A percentile compares a stretch with the other conserved stretches of the same genome.
Evolutionary conservation across 495 filamentous ascomycete genomes (phyloP).

Genomic region (Penicillium roqueforti): DNA sequence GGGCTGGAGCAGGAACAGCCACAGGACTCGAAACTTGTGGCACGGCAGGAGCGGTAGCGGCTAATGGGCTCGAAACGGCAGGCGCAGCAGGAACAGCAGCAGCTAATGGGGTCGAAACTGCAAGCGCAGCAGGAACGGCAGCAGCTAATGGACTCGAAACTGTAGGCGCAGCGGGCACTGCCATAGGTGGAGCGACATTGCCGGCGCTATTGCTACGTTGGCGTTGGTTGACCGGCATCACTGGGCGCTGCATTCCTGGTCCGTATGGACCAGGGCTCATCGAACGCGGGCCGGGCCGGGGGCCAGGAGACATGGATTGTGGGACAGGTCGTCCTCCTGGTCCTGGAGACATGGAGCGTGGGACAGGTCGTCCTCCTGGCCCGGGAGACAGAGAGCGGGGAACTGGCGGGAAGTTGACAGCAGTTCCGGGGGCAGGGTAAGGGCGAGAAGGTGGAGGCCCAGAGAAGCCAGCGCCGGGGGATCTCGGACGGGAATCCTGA

Average conservation of each 20-base stretch:
- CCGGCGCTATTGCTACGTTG: constrained; percentile 51
- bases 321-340: constrained; percentile 7
- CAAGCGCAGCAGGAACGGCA: constrained; percentile 24
- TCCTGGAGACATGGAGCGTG: constrained; percentile 25
- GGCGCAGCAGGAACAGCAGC: constrained; percentile 31
- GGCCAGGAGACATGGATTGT: constrained; percentile 23
- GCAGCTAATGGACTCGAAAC: constrained; percentile 45
- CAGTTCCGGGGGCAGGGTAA: constrained; percentile 26
- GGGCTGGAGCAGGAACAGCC: no score
- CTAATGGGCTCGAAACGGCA: no score
- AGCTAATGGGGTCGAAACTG: no score
- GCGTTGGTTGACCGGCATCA: constrained; percentile 39
- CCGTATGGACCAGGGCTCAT: constrained; percentile 54
- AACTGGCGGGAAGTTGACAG: constrained; percentile 14
- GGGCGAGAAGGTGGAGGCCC: constrained; percentile 35
- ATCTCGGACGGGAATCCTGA: constrained; percentile 37
- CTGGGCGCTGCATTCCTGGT: constrained; percentile 43
- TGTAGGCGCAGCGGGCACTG: constrained; percentile 44
- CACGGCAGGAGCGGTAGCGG: no score
- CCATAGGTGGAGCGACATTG: constrained; percentile 39
- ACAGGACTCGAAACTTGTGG: no score
- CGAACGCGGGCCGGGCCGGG: constrained; percentile 18
- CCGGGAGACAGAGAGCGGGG: constrained; percentile 30
- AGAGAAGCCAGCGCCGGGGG: constrained; percentile 28
- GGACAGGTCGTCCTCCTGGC: constrained; percentile 4